Conservation (phyloP, 2,329 filamentous ascomycete species). For the Cladosporium sp. region DNA sequence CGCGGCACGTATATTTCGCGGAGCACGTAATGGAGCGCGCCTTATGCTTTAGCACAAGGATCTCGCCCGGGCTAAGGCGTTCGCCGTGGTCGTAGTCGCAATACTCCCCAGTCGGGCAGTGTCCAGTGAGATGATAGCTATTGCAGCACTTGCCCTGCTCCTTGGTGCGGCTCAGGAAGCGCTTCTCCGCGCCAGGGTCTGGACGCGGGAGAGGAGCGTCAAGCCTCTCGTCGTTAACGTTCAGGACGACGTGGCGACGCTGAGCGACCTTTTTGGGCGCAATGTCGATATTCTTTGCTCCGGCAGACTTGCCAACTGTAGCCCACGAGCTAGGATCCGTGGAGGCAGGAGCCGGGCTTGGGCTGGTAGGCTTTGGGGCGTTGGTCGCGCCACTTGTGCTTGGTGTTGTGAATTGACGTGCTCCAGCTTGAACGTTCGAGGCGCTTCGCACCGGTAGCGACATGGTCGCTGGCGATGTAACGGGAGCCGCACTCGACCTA, state of each 20-base stretch:
- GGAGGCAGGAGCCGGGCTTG: constrained; percentile 11
- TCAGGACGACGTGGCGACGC: constrained; percentile 36
- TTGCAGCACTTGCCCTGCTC: constrained; percentile 34
- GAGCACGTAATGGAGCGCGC: constrained; percentile 38
- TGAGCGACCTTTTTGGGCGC: constrained; percentile 27
- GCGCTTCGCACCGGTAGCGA: constrained; percentile 2
- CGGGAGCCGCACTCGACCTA: constrained; percentile 9
- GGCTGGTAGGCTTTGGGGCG: constrained; percentile 10
- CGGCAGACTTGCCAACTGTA: constrained; percentile 37
- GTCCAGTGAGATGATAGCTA: constrained; percentile 32
- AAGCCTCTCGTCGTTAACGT: constrained; percentile 39
- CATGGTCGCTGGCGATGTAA: background rate
- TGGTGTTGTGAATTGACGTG: background rate
- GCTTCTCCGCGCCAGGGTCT: constrained; percentile 25
- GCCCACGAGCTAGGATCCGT: constrained; percentile 31
- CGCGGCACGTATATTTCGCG: constrained; percentile 37
- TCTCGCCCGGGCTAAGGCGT: constrained; percentile 33
- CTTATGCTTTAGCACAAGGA: constrained; percentile 38
- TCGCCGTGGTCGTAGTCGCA: constrained; percentile 42
- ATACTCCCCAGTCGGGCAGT: constrained; percentile 36
- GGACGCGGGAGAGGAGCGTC: constrained; percentile 34
- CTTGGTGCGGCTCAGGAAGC: constrained; percentile 27
- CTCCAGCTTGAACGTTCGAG: background rate
- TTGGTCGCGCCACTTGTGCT: background rate
- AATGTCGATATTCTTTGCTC: constrained; percentile 36